Base-by-base conservation (phyloP, 441 rosid genomes). In the Brassica hybrid region DNA sequence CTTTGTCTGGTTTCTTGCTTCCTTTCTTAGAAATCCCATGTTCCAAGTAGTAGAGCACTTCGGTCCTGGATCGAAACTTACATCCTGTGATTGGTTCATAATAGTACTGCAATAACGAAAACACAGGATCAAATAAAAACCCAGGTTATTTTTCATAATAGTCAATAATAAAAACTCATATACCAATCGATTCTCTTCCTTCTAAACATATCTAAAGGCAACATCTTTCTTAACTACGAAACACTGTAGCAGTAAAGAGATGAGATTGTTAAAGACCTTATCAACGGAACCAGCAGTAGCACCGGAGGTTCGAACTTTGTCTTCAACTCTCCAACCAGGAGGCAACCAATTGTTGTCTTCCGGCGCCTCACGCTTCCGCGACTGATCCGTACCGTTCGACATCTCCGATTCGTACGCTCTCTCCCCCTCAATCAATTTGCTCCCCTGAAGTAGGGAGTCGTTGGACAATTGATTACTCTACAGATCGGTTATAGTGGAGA, bases 241-340 rank as follows among this genome's bases (percentile, higher is more conserved):
- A 18, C 34, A 17, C 32, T 67, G 21, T 30, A 27, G 23, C 73
- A 32, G 34, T 7, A 23, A 23, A 23, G 25, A 23, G 25, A 23
- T 1, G 25, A 23, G 25, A 1, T 23, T 23, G 2, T 23, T 23
- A 23, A 23, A 23, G 27, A 80, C 83, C 97, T 82, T 94, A 69
- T 94, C 98, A 2, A 85, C 75, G 0, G 74, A 3, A 34, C 98
- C 99, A 66, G 98, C 96, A 4, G 90, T 89, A 0, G 85, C 94
- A 5, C 99, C 98, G 36, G 90, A 80, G 66, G 73, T 71, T 77
- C 98, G 79, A 78, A 88, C 86, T 82, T 87, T 84, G 14, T 89
- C 96, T 82, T 93, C 94, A 36, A 95, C 84, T 17, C 61, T 13
- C 99, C 99, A 95, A 66, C 91, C 91, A 60, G 87, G 65, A 18